Conservation (phyloP, 352 stramenopile genomes). For the Phytophthora pini region DNA sequence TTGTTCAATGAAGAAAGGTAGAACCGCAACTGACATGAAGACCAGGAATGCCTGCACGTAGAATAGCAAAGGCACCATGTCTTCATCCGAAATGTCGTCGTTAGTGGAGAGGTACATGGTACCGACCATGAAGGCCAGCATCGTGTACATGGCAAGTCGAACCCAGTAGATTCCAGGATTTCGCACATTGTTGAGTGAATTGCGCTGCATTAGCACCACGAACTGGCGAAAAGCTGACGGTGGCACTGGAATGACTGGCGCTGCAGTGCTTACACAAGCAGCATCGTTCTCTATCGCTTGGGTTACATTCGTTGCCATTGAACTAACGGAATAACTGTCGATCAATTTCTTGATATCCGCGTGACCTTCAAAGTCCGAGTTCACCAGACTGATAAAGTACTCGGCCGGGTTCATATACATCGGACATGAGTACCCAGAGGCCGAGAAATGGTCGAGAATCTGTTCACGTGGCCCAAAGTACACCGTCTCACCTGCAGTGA, state of each 20-base stretch:
- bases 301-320: constrained; percentile 14
- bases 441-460: constrained; percentile 57
- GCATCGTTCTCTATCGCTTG: constrained; percentile 21
- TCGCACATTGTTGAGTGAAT: constrained; percentile 64
- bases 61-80: constrained; percentile 72
- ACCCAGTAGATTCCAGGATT: constrained; percentile 78
- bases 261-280: constrained; percentile 3
- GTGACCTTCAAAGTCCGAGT: constrained; percentile 55
- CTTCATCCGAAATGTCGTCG: constrained; percentile 43
- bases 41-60: constrained; percentile 89
- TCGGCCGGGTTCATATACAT: constrained; percentile 69
- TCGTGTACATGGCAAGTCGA: constrained; percentile 68
- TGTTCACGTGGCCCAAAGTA: constrained; percentile 87
- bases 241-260: constrained; percentile 30
- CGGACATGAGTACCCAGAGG: constrained; percentile 54
- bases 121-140: constrained; percentile 71
- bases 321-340: constrained; percentile 19
- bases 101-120: constrained; percentile 75
- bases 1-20: constrained; percentile 89
- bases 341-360: constrained; percentile 31
- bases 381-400: constrained; percentile 66
- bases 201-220: constrained; percentile 49
- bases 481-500: constrained; percentile 78
- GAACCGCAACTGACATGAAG: constrained; percentile 88
- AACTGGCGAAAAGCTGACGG: constrained; percentile 47